Conservation (phyloP, 768 basidiomycete genomes). For the Russula ochroleuca region DNA sequence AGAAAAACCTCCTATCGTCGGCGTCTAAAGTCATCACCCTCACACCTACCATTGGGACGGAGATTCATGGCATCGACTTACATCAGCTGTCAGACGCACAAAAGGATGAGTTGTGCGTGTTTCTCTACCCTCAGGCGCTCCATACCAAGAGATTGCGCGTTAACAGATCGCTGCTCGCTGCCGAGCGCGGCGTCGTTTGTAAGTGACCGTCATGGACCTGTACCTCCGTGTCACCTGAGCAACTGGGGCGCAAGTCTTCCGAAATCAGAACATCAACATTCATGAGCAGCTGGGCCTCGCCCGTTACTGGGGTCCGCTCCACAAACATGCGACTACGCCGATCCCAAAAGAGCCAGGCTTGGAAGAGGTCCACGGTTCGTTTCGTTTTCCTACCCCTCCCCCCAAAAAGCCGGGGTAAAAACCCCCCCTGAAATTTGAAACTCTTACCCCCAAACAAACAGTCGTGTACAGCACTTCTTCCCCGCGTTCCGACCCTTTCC, state of each 20-base stretch:
- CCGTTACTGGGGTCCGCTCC: slow-evolving; percentile 67
- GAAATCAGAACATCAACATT: slow-evolving; percentile 66
- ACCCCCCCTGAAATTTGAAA: slow-evolving; percentile 14
- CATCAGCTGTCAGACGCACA: slow-evolving; percentile 59
- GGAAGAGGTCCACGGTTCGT: slow-evolving; percentile 68
- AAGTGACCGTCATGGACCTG: slow-evolving; percentile 30
- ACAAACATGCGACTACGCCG: slow-evolving; percentile 80
- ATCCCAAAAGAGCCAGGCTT: slow-evolving; percentile 65
- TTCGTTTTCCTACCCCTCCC: slow-evolving; percentile 10
- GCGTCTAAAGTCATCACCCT: slow-evolving; percentile 64
- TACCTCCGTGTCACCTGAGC: not conserved
- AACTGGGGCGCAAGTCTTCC: slow-evolving; percentile 51
- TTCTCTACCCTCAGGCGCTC: not conserved
- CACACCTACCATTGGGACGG: slow-evolving; percentile 71
- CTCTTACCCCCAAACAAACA: slow-evolving; percentile 29
- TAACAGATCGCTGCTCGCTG: slow-evolving; percentile 62
- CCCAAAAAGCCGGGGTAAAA: not conserved
- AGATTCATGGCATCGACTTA: slow-evolving; percentile 69
- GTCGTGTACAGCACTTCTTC: slow-evolving; percentile 70
- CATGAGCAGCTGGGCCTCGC: slow-evolving; percentile 68
- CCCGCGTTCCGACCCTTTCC: slow-evolving; percentile 61
- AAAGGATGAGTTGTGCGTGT: slow-evolving; percentile 72
- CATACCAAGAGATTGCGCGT: not conserved
- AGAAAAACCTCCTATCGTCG: slow-evolving; percentile 58
- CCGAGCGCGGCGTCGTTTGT: slow-evolving; percentile 76